These are phyloP conservation scores for Musa troglodytarum DNA, from an alignment of 176 grass and related monocot species.

Conservation along the genomic window DNA sequence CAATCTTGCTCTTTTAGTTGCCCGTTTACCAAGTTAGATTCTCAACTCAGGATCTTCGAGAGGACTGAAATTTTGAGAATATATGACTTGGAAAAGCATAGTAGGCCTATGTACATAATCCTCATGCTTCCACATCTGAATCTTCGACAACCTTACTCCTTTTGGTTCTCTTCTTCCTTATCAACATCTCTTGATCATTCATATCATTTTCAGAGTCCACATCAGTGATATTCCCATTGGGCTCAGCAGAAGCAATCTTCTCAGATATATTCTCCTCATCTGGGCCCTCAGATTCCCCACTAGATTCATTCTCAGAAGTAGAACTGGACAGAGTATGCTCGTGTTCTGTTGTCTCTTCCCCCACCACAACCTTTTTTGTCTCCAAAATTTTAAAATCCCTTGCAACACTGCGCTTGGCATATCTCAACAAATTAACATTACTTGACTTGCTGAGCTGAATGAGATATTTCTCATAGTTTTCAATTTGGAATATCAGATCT, in stretches of 20 bases:
- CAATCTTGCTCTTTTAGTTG: no score
- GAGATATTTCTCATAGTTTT: conserved; percentile 89
- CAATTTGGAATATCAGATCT: conserved; percentile 88
- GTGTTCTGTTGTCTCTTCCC: conserved; percentile 27
- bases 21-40: no score
- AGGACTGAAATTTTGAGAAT: no score
- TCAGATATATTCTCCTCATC: conserved; percentile 34
- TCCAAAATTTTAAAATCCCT: conserved; percentile 72
- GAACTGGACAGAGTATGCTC: conserved; percentile 25
- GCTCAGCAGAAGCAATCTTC: conserved; percentile 14
- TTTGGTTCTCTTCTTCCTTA: conserved; percentile 47
- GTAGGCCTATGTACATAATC: background rate
- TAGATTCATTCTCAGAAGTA: conserved; percentile 35
- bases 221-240: conserved; percentile 14
- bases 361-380: conserved; percentile 30
- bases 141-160: conserved; percentile 49
- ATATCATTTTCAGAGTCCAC: conserved; percentile 37
- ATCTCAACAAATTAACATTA: conserved; percentile 65
- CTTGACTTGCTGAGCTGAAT: conserved; percentile 73
- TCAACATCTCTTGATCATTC: conserved; percentile 41
- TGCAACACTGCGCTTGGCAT: conserved; percentile 76
- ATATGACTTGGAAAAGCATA: no score
- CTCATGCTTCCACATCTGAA: conserved; percentile 48
- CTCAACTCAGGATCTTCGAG: no score
- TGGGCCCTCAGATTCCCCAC: conserved; percentile 34